phyloP scores from a whole-genome alignment of 139 green algal genomes.

The Coccomyxa sp. region DNA sequence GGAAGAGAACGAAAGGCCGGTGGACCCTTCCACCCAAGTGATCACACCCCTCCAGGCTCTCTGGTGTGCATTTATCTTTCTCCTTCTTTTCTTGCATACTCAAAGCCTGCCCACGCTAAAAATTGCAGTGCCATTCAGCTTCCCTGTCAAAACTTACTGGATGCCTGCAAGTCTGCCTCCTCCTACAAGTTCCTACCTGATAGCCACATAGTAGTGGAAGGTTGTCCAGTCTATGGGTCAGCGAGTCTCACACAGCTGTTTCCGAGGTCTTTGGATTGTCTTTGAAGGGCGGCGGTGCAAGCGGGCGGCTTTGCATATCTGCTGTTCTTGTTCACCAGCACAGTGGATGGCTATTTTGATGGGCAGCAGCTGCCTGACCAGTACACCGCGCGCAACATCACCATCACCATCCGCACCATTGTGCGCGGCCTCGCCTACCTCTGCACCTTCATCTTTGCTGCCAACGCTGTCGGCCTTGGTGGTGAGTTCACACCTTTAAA shows the following conservation, averaged over 20 bases:
- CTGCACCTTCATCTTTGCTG: slow-evolving; percentile 53
- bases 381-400: slow-evolving; percentile 47
- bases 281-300: slow-evolving; percentile 30
- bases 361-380: slow-evolving; percentile 30
- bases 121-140: too few species aligned
- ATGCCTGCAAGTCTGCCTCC: too few species aligned
- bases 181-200: too few species aligned
- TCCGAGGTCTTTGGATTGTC: neutral
- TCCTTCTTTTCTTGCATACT: too few species aligned
- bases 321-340: slow-evolving; percentile 18
- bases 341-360: slow-evolving; percentile 38
- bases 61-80: too few species aligned
- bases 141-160: too few species aligned
- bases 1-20: too few species aligned
- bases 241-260: neutral
- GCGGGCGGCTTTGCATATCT: slow-evolving; percentile 23
- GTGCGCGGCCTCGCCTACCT: slow-evolving; percentile 43
- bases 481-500: slow-evolving; percentile 11
- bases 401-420: slow-evolving; percentile 41
- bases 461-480: slow-evolving; percentile 42
- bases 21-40: too few species aligned
- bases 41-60: too few species aligned
- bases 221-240: neutral
- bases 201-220: too few species aligned
- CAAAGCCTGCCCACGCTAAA: too few species aligned